These are phyloP conservation scores for Afroboletus lepidellus DNA, from an alignment of 1,284 basidiomycete genomes.

Conservation along the genomic window DNA sequence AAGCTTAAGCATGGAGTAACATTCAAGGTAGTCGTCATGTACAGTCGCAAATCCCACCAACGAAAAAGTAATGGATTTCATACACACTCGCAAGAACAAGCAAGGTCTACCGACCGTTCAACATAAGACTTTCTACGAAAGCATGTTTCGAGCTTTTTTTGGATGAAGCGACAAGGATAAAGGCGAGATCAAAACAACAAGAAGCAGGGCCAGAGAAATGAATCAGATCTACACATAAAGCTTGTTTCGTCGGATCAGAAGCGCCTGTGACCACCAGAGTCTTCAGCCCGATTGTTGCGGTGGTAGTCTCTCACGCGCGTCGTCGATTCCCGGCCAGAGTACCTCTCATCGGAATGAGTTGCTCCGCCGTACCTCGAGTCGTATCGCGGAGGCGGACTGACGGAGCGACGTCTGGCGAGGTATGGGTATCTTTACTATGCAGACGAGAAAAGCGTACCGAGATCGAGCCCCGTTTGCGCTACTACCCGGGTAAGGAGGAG, in stretches of 20 bases:
- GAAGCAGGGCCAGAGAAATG: constrained; percentile 1
- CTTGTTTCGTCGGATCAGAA: constrained; percentile 18
- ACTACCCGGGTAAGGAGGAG: constrained; percentile 49
- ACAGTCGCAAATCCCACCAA: too few species aligned
- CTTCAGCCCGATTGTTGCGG: constrained; percentile 51
- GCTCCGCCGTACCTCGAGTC: constrained; percentile 43
- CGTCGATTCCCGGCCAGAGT: constrained; percentile 38
- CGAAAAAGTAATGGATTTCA: too few species aligned
- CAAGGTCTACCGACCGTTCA: not conserved
- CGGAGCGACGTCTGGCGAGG: constrained; percentile 61
- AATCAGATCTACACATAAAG: constrained; percentile 3
- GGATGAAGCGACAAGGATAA: constrained; percentile 4
- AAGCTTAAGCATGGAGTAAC: too few species aligned
- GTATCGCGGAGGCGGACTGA: constrained; percentile 56
- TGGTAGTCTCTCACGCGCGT: constrained; percentile 59
- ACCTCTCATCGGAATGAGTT: constrained; percentile 43
- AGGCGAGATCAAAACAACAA: not conserved
- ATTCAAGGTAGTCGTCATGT: too few species aligned
- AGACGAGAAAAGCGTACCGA: constrained; percentile 41
- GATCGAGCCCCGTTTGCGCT: constrained; percentile 46
- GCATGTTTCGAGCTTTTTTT: constrained; percentile 8
- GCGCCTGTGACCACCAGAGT: constrained; percentile 40
- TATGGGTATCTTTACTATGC: not conserved
- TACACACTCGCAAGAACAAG: not conserved
- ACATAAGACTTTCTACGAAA: not conserved